phyloP scores from a whole-genome alignment of 331 rosid species.

The Pyrus hybrid region DNA sequence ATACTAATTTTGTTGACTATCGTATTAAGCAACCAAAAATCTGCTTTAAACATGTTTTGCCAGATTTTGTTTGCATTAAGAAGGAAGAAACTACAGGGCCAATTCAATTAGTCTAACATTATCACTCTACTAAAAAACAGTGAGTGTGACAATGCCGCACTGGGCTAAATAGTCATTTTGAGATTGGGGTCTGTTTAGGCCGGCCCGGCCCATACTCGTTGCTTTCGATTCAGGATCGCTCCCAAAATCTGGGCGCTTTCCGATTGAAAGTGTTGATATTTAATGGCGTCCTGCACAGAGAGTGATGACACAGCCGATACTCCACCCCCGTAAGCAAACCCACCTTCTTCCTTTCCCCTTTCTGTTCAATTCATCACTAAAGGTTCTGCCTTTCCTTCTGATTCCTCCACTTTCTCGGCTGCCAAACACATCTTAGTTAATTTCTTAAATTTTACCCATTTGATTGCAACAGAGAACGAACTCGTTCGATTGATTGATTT shows the following conservation, averaged over 20 bases:
- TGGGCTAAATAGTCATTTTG: background rate
- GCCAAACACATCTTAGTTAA: background rate
- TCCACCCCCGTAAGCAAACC: slow-evolving; percentile 29
- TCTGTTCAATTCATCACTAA: background rate
- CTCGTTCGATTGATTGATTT: background rate
- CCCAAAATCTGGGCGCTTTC: background rate
- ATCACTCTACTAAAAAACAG: too few relatives aligned
- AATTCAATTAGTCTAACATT: too few relatives aligned
- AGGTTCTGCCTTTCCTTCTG: background rate
- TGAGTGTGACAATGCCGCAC: too few relatives aligned
- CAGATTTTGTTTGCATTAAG: too few relatives aligned
- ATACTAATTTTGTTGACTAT: too few relatives aligned
- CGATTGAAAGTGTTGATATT: background rate
- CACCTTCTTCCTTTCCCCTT: background rate
- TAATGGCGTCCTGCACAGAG: slow-evolving; percentile 42
- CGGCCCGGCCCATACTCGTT: background rate
- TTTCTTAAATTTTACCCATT: background rate
- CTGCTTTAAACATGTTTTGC: too few relatives aligned
- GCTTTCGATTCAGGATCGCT: too few relatives aligned
- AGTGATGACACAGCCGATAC: slow-evolving; percentile 30
- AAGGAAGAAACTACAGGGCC: too few relatives aligned
- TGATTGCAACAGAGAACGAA: background rate
- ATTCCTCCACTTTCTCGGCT: background rate
- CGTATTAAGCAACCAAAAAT: too few relatives aligned
- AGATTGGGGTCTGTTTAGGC: background rate